Base-by-base conservation (phyloP, 2,329 filamentous ascomycete species). In the Uncinocarpus reesii region DNA sequence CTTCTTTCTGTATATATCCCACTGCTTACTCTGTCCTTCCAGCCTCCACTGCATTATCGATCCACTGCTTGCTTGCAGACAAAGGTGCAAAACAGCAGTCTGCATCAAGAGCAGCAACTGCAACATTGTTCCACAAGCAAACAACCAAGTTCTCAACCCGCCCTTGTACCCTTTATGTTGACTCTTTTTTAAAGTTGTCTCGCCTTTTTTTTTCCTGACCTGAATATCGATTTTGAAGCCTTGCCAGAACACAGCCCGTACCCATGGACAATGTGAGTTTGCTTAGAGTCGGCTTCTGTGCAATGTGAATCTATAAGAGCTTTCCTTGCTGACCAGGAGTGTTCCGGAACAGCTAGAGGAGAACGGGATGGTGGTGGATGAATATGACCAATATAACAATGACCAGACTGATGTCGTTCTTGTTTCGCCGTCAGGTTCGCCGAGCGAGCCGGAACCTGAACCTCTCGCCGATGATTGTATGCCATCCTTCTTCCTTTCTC, bases 341-440 rank as follows among this genome's bases (percentile, higher is more conserved):
- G 54, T 64, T 57, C 51, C 62, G 47, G 43, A 50, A 26, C 35
- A 50, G 44, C 20, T 58, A 49, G 62, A 65, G 55, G 75, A 75
- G 57, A 77, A 71, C 66, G 78, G 80, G 58, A 80, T 80, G 75
- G 70, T 80, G 63, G 71, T 81, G 57, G 77, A 81, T 58, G 68
- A 70, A 52, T 70, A 71, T 55, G 71, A 72, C 47, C 68, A 75
- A 54, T 78, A 78, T 60, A 77, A 74, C 62, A 76, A 80, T 67
- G 77, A 80, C 61, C 77, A 78, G 63, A 72, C 74, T 51, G 69
- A 78, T 60, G 77, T 80, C 53, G 76, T 78, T 61, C 77, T 80
- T 62, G 79, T 81, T 58, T 75, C 76, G 37, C 75, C 75, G 52
- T 73, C 77, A 54, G 77, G 79, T 58, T 73, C 73, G 55, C 73